phyloP scores from a whole-genome alignment of 805 yeast species.

The Jamesozyma spencerorum region DNA sequence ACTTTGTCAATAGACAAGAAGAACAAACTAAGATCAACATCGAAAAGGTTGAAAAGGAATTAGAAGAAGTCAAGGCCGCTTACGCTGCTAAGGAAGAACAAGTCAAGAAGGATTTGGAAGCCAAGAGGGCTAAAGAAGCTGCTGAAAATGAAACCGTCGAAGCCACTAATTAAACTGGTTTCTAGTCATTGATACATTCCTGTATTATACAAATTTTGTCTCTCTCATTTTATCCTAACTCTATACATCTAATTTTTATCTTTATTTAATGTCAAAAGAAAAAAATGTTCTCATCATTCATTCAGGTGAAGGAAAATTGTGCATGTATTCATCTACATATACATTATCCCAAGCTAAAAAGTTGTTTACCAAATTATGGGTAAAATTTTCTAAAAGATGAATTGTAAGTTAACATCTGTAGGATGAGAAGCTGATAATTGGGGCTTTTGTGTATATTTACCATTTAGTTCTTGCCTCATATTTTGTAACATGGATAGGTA shows the following conservation, averaged over 20 bases:
- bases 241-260: not conserved
- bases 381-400: conserved; percentile 39
- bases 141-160: conserved; percentile 15
- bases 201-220: too few relatives aligned
- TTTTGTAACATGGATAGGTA: conserved; percentile 61
- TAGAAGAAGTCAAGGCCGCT: conserved; percentile 54
- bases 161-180: not conserved
- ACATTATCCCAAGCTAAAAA: too few relatives aligned
- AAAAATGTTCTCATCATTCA: not conserved
- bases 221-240: too few relatives aligned
- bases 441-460: conserved; percentile 72
- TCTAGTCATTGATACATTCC: too few relatives aligned
- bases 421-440: conserved; percentile 77
- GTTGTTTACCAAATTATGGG: too few relatives aligned
- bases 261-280: not conserved
- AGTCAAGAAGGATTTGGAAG: conserved; percentile 26
- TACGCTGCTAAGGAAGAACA: conserved; percentile 39
- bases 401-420: conserved; percentile 51
- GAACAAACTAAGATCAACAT: conserved; percentile 70
- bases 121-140: conserved; percentile 25
- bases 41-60: conserved; percentile 66
- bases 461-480: conserved; percentile 52
- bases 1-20: conserved; percentile 64
- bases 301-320: not conserved
- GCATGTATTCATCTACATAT: too few relatives aligned